Percentiles rank a stretch among this genome's conserved stretches.
Conservation (phyloP, 345 rosid genomes). For the Salix caprea region DNA sequence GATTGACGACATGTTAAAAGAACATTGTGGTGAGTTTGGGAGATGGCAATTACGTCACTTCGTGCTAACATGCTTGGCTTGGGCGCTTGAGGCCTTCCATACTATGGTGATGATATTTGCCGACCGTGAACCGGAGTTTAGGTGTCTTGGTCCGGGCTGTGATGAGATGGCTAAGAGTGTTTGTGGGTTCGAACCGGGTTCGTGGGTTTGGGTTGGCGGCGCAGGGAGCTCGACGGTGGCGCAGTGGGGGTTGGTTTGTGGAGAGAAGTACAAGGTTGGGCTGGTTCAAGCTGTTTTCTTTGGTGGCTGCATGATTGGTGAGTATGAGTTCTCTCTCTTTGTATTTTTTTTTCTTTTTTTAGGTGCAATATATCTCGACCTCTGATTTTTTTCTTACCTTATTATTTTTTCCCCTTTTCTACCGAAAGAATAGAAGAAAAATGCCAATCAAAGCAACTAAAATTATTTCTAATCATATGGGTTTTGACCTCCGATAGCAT, state of each 20-base stretch:
- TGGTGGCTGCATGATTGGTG: conserved; percentile 91
- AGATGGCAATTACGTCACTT: conserved; percentile 84
- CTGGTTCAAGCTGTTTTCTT: conserved; percentile 84
- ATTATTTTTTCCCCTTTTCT: neutral
- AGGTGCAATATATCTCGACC: neutral
- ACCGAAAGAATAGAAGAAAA: too few relatives aligned
- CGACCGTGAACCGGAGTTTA: conserved; percentile 65
- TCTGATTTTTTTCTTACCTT: neutral
- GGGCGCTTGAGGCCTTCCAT: conserved; percentile 92
- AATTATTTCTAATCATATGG: too few relatives aligned
- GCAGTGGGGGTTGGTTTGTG: conserved; percentile 82
- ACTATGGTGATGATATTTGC: conserved; percentile 95
- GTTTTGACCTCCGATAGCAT: too few relatives aligned
- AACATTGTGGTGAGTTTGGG: conserved; percentile 88
- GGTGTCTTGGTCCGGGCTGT: conserved; percentile 44
- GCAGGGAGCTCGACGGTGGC: conserved; percentile 71
- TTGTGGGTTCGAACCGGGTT: conserved; percentile 52
- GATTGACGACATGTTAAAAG: conserved; percentile 71
- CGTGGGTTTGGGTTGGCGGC: conserved; percentile 72
- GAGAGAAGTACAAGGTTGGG: conserved; percentile 72
- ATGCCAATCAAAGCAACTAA: too few relatives aligned
- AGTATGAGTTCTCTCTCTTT: conserved; percentile 8
- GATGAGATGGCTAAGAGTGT: conserved; percentile 25
- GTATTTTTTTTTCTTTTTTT: neutral
- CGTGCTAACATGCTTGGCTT: conserved; percentile 68